These are phyloP conservation scores for Warburgia ugandensis DNA, from an alignment of 164 flowering plant genomes.

Conservation along the genomic window DNA sequence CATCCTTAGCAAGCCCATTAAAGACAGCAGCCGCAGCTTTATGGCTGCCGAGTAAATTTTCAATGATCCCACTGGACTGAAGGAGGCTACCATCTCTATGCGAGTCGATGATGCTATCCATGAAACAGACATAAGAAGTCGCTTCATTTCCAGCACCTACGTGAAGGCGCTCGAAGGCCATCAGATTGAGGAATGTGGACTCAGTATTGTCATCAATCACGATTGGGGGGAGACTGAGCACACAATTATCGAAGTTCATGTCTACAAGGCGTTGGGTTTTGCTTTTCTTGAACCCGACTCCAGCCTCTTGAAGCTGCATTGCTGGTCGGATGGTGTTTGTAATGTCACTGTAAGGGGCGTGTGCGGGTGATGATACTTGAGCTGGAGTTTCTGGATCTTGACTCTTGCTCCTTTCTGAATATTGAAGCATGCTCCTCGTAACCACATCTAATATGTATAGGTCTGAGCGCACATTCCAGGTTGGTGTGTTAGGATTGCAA, in stretches of 20 bases:
- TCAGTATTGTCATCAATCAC: slow-evolving; percentile 43
- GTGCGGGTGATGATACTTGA: too few species aligned
- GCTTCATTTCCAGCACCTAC: slow-evolving; percentile 45
- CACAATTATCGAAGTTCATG: slow-evolving; percentile 39
- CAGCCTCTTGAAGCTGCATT: slow-evolving; percentile 44
- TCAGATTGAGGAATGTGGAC: slow-evolving; percentile 39
- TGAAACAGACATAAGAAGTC: slow-evolving; percentile 43
- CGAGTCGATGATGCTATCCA: slow-evolving; percentile 49
- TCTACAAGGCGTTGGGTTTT: slow-evolving; percentile 29
- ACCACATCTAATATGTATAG: slow-evolving; percentile 37
- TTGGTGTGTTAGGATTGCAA: slow-evolving; percentile 8
- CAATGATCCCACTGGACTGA: slow-evolving; percentile 35
- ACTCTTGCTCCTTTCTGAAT: not conserved
- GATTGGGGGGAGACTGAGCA: slow-evolving; percentile 33
- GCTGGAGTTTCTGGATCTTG: not conserved
- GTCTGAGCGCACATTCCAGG: slow-evolving; percentile 20
- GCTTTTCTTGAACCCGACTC: slow-evolving; percentile 37
- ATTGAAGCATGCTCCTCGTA: slow-evolving; percentile 30
- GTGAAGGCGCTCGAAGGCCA: slow-evolving; percentile 50
- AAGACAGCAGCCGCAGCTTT: slow-evolving; percentile 48
- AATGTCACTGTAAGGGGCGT: too few species aligned
- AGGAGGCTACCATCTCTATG: slow-evolving; percentile 37
- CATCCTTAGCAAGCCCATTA: slow-evolving; percentile 38
- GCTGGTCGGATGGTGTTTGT: slow-evolving; percentile 21
- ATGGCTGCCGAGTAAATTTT: slow-evolving; percentile 49